Percentiles rank a stretch among this genome's conserved stretches.
Evolutionary conservation across 2,329 filamentous ascomycete genomes (phyloP).

Genomic region (Alternaria sp.): DNA sequence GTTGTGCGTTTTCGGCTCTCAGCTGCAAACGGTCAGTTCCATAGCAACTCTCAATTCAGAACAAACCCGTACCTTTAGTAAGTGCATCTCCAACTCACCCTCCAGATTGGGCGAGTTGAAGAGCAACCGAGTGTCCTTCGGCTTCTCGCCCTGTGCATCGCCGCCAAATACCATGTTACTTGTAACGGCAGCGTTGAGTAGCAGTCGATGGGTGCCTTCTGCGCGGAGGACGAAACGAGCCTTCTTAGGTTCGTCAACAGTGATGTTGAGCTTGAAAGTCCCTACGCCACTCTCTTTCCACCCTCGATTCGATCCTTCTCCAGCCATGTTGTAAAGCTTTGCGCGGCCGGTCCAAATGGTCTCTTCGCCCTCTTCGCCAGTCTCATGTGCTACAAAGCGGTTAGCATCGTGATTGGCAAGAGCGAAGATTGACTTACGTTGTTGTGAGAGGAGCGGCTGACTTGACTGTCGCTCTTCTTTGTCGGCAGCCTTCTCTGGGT

Average conservation of each 20-base stretch:
- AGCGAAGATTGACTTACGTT: conserved; percentile 63
- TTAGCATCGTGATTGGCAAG: conserved; percentile 23
- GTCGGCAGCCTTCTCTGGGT: conserved; percentile 28
- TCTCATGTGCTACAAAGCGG: conserved; percentile 68
- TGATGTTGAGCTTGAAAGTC: conserved; percentile 79
- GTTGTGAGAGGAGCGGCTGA: conserved; percentile 64
- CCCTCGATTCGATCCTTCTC: conserved; percentile 62
- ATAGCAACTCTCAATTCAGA: too few relatives aligned
- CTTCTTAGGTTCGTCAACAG: conserved; percentile 51
- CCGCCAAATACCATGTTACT: conserved; percentile 82
- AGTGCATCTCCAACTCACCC: conserved; percentile 61
- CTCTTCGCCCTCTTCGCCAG: conserved; percentile 84
- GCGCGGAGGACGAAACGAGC: conserved; percentile 88
- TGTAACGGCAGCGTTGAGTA: conserved; percentile 84
- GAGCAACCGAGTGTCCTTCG: conserved; percentile 73
- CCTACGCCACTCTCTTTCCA: conserved; percentile 93
- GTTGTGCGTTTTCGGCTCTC: conserved; percentile 34
- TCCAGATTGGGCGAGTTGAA: conserved; percentile 66
- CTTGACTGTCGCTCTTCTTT: conserved; percentile 47
- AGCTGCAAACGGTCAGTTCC: conserved; percentile 27
- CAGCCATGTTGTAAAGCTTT: conserved; percentile 82
- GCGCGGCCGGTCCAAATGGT: conserved; percentile 79
- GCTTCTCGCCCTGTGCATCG: conserved; percentile 67
- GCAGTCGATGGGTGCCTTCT: conserved; percentile 84
- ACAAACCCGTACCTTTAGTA: conserved; percentile 62